Conservation (phyloP, 768 basidiomycete genomes). For the Tricholoma terreum region DNA sequence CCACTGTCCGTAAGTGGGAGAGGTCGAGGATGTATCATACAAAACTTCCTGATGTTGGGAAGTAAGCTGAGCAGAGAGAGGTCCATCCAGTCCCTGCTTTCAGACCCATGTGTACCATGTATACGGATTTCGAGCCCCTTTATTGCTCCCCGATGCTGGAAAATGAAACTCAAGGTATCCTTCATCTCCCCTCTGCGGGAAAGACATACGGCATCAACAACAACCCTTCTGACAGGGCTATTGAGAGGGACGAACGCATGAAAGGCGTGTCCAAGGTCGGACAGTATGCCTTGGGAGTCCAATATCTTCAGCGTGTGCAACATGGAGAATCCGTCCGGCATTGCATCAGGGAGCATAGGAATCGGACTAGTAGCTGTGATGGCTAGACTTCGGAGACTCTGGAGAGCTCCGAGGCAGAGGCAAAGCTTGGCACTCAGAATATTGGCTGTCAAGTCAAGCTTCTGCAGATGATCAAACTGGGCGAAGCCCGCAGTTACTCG, state of each 20-base stretch:
- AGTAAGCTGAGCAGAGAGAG: neutral
- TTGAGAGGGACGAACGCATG: neutral
- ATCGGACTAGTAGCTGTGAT: neutral
- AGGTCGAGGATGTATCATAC: slow-evolving; percentile 5
- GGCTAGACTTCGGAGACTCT: slow-evolving; percentile 1
- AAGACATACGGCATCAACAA: neutral
- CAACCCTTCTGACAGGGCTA: neutral
- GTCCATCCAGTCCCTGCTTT: slow-evolving; percentile 4
- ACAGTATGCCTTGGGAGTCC: neutral
- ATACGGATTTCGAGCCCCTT: slow-evolving; percentile 2
- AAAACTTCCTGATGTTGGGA: neutral
- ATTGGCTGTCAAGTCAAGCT: slow-evolving; percentile 1
- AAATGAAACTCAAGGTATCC: neutral
- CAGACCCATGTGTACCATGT: neutral
- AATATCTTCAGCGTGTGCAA: slow-evolving; percentile 3
- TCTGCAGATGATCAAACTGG: slow-evolving; percentile 4
- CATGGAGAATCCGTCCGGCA: neutral
- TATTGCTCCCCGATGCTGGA: neutral
- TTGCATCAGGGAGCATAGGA: neutral
- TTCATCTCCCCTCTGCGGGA: neutral
- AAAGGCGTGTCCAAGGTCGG: neutral
- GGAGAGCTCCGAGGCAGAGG: neutral
- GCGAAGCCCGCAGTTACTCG: neutral
- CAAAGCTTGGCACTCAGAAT: neutral
- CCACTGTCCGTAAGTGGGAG: neutral